Percentiles rank a stretch among this genome's conserved stretches.
Evolutionary conservation across 2,329 filamentous ascomycete genomes (phyloP).

Genomic region (Penicillium brevicompactum): DNA sequence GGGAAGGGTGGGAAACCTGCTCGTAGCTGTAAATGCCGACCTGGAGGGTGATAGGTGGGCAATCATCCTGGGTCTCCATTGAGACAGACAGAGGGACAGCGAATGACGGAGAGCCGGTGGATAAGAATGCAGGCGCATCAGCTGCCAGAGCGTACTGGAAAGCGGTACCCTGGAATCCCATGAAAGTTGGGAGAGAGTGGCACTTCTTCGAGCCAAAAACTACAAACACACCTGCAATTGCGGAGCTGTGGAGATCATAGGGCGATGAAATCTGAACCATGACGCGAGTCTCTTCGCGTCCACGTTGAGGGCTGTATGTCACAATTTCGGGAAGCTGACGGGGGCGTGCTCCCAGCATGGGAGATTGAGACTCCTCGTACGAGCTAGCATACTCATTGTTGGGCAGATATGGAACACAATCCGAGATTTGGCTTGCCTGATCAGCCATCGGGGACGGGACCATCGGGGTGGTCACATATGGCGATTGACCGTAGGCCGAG

Average conservation of each 20-base stretch:
- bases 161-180: slow-evolving; percentile 58
- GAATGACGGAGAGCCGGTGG: slow-evolving; percentile 58
- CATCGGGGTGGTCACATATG: slow-evolving; percentile 42
- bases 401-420: slow-evolving; percentile 43
- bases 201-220: slow-evolving; percentile 79
- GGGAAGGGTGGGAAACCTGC: slow-evolving; percentile 45
- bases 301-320: slow-evolving; percentile 70
- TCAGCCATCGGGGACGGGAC: slow-evolving; percentile 45
- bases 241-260: slow-evolving; percentile 69
- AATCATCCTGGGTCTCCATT: slow-evolving; percentile 60
- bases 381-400: slow-evolving; percentile 46
- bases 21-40: slow-evolving; percentile 66
- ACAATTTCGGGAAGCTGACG: slow-evolving; percentile 65
- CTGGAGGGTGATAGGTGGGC: slow-evolving; percentile 53
- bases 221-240: slow-evolving; percentile 60
- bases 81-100: slow-evolving; percentile 62
- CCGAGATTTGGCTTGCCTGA: slow-evolving; percentile 43
- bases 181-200: slow-evolving; percentile 65
- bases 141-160: slow-evolving; percentile 73
- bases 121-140: slow-evolving; percentile 68
- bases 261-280: slow-evolving; percentile 73
- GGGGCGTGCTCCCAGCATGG: slow-evolving; percentile 66
- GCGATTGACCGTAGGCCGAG: slow-evolving; percentile 40
- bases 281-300: slow-evolving; percentile 69
- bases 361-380: slow-evolving; percentile 64